Base-by-base conservation (phyloP, 345 rosid species). In the Murraya paniculata region DNA sequence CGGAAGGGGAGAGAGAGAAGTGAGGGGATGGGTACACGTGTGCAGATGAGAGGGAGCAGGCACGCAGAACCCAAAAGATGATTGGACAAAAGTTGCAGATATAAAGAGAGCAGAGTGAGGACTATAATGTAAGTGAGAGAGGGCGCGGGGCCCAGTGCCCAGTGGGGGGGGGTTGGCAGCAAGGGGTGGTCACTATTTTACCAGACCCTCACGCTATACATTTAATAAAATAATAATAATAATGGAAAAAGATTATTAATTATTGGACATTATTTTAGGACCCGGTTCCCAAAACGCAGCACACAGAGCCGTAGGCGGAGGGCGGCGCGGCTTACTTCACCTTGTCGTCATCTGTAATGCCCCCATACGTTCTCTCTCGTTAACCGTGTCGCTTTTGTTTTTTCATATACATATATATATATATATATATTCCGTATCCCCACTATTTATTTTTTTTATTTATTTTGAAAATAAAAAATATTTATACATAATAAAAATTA, bases 281-380 rank as follows among this genome's bases (percentile, higher is more conserved):
- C 84, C 27, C 75, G 78, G 10, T 45, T 25, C 36, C 53, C 76
- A 22, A 82, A 66, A 72, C 75, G 25, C 38, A 64, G 70, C 57
- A 62, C 28, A 36, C 41, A 60, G 59, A 41, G 73, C 16, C 39
- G 74, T 31, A 60, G 57, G 60, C 36, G 75, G 79, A 81, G 82
- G 86, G 74, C 74, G 74, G 80, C 59, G 71, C 50, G 21, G 78
- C 61, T 81, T 83, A 86, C 83, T 25, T 79, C 65, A 74, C 48
- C 48, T n/a, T 71, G 77, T 75, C 87, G 87, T 86, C 89, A 84
- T 35, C 28, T 61, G 59, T 64, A 48, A 75, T 77, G 79, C 77
- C 11, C 64, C 13, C 28, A n/a, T 45, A 1, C 50, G 65, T 68
- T 2, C 30, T 73, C 82, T 73, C 84, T 79, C 68, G 68, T 35